Percentiles rank a stretch among this genome's conserved stretches.
phyloP scores from a whole-genome alignment of 1,139 yeast genomes.

The Yamadazyma oceani region DNA sequence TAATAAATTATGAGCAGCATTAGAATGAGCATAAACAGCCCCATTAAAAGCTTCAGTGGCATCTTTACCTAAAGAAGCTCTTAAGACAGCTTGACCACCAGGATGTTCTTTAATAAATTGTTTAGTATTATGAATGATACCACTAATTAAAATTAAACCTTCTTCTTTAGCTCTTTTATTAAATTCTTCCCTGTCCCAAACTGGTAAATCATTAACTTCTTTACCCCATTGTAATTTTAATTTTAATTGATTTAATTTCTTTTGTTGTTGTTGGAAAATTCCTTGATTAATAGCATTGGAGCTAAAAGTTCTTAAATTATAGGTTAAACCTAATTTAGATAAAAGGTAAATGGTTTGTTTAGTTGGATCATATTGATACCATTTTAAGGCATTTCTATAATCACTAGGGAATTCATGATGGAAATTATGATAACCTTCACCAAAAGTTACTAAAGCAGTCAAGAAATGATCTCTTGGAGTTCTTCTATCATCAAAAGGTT shows the following conservation, averaged over 20 bases:
- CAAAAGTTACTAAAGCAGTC: constrained; percentile 93
- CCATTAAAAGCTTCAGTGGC: constrained; percentile 98
- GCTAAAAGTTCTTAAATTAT: constrained; percentile 87
- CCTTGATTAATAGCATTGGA: constrained; percentile 98
- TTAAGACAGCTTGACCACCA: constrained; percentile 90
- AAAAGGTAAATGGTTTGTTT: constrained; percentile 71
- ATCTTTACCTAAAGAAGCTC: constrained; percentile 90
- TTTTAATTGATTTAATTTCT: constrained; percentile 85
- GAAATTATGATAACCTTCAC: constrained; percentile 99
- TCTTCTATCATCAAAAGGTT: constrained; percentile 97
- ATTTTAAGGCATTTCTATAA: constrained; percentile 94
- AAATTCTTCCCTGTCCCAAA: constrained; percentile 87
- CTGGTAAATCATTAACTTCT: constrained; percentile 78
- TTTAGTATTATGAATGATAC: constrained; percentile 91
- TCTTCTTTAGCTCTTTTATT: constrained; percentile 59
- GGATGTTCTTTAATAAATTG: constrained; percentile 90
- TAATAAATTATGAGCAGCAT: constrained; percentile 94
- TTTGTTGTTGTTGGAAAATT: constrained; percentile 91
- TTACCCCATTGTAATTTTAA: constrained; percentile 89
- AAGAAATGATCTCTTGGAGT: constrained; percentile 95
- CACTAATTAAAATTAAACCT: constrained; percentile 78
- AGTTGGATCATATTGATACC: constrained; percentile 99
- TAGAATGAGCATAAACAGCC: constrained; percentile 95
- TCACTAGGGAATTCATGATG: constrained; percentile 99
- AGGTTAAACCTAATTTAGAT: constrained; percentile 82